These are phyloP conservation scores for Chrysanthemum seticuspe DNA, from an alignment of 129 eudicot species.

Conservation along the genomic window DNA sequence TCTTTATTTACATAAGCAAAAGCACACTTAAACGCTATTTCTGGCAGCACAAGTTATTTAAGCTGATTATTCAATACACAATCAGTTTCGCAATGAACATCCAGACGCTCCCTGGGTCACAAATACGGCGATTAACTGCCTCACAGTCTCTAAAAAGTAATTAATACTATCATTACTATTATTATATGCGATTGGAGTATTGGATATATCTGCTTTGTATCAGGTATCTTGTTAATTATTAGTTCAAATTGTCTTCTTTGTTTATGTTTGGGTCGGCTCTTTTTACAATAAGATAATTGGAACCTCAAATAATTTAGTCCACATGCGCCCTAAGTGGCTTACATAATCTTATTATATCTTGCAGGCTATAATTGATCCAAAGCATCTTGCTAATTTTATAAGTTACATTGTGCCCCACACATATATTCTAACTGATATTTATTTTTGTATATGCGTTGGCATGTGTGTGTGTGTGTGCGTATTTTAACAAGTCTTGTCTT, in stretches of 20 bases:
- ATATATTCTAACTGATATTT: no score
- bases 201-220: no score
- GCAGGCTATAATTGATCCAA: constrained; percentile 18
- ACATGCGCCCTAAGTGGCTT: constrained; percentile 13
- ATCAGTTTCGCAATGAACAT: neutral
- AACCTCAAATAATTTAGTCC: no score
- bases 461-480: neutral
- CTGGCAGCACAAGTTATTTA: neutral
- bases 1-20: neutral
- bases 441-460: no score
- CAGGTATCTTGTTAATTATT: no score
- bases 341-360: constrained; percentile 4
- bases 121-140: neutral
- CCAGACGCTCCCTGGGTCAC: neutral
- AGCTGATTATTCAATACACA: neutral
- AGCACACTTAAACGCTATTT: neutral
- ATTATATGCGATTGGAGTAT: no score
- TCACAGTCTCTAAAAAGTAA: no score
- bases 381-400: constrained; percentile 8
- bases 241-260: no score
- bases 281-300: no score
- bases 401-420: no score
- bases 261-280: no score
- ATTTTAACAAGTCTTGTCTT: constrained; percentile 2
- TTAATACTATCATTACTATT: no score